Base-by-base conservation (phyloP, 495 filamentous ascomycete genomes). In the Tuber borchii region DNA sequence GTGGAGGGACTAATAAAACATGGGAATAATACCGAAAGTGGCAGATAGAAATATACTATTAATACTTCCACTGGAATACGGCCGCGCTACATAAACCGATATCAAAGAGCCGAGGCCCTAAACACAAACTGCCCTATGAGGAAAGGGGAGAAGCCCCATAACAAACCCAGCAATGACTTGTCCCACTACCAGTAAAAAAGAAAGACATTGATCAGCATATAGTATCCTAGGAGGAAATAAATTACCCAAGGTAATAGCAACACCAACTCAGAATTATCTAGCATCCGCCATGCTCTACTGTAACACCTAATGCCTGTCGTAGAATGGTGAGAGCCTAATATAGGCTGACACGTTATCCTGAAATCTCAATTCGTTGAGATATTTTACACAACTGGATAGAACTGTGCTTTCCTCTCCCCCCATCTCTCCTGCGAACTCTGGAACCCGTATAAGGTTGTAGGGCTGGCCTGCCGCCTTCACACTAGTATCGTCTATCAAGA, bases 391-490 rank as follows among this genome's bases (percentile, higher is more conserved):
- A 37, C 44, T 76, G 5, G 40, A 20, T 14, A 56, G 22, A 37
- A 39, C 70, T 79, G 77, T 45, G 56, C 56, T 34, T 19, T 34
- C 56, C 73, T 73, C 68, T 1, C 0, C 2, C 3, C 79, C 72
- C 8, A 83, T 84, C 12, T 34, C 26, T 1, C 88, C 88, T 0
- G 78, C 82, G 82, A 95, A 97, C 81, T 95, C 93, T 0, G 93
- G 90, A 46, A 98, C 86, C 76, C 90, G 85, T 17, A 98, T 83
- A 34, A 93, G 88, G 75, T 98, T 99, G 84, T 87, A 89, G 0
- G 96, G 96, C 82, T 99, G 91, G 74, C 88, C 90, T 71, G 87
- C 86, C 2, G 91, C 95, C 85, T 98, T 99, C 76, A 91, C 84
- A 17, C 81, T 82, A 71, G 89, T 91, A 83, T 98, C 96, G 77